phyloP scores from a whole-genome alignment of 176 grass and related monocot genomes.

The Triticum turgidum region DNA sequence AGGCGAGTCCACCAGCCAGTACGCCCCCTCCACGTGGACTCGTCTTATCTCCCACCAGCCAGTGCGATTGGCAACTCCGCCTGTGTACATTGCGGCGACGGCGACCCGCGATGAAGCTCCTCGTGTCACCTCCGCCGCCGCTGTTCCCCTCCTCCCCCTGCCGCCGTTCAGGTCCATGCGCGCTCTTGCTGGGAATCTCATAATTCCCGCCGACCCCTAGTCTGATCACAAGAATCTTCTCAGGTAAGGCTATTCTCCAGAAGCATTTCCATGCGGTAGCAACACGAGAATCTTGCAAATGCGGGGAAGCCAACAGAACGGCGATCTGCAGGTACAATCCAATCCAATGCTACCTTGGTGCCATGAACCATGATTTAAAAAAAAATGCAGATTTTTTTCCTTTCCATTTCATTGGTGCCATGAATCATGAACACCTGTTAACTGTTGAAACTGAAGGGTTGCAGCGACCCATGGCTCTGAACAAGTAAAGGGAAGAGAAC shows the following conservation, averaged over 20 bases:
- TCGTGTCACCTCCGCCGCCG: not conserved
- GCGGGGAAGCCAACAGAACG: not conserved
- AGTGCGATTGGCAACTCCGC: not conserved
- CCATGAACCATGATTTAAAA: not conserved
- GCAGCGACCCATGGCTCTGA: constrained; percentile 30
- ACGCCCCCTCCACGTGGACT: not conserved
- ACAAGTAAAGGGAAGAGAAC: constrained; percentile 41
- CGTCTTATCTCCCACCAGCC: constrained; percentile 18
- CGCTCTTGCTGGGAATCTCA: not conserved
- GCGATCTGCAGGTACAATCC: constrained; percentile 4
- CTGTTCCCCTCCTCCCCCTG: not conserved
- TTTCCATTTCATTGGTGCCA: not conserved
- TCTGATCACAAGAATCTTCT: not conserved
- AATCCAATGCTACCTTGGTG: constrained; percentile 5
- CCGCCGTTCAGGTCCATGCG: not conserved
- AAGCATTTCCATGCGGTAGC: not conserved
- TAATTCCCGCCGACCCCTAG: not conserved
- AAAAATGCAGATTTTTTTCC: not conserved
- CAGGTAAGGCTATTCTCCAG: constrained; percentile 12
- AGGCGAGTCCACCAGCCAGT: not conserved
- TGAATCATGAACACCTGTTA: not conserved
- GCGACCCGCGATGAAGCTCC: constrained; percentile 9
- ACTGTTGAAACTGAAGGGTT: constrained; percentile 41
- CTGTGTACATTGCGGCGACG: not conserved
- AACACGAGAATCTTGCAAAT: not conserved